Base-by-base conservation (phyloP, 345 rosid species). In the Syzygium oleosum region DNA sequence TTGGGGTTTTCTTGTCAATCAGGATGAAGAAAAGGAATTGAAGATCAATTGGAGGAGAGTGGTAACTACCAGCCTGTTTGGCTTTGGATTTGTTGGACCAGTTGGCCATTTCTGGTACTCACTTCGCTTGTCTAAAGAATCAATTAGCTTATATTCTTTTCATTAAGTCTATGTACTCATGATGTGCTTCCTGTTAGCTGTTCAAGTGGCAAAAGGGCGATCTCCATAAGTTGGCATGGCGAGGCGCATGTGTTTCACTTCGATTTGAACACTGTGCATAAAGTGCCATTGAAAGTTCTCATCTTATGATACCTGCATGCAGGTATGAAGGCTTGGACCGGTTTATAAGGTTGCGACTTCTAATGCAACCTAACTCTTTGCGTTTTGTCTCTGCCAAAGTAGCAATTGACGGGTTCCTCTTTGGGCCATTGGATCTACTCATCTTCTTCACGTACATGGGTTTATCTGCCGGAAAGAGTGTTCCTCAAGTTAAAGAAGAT, bases 401-500 rank as follows among this genome's bases (percentile, higher is more conserved):
- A 85, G 98, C 97, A 84, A 91, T 95, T 88, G 99, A 97, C 88
- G 94, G 98, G 85, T 88, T 97, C 89, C 94, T 97, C 77, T 97
- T 96, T 58, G 99, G 98, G 55, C 98, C 99, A 49, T 83, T 96
- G 21, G 99, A 97, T 91, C 91, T 97, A 89, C 89, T 97, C 6
- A 91, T 93, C 19, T 97, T 97, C 92, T 97, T 97, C 95, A 89
- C 97, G 46, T 97, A 96, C 90, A 95, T 96, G 98, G 99, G 99
- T 83, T 94, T 93, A 85, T 92, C 97, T 43, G 84, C 95, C 3
- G 98, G 99, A 52, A 96, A 96, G 93, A 95, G 85, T 88, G 88
- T 88, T 23, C 83, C 92, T 34, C 95, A 93, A 92, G 98, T 96
- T 85, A 96, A 94, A 91, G 97, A 95, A 93, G 98, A 93, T 49